Percentiles rank a stretch among this genome's conserved stretches.
These are phyloP conservation scores for Scheffersomyces stambukii DNA, from an alignment of 1,139 yeast species.

Conservation along the genomic window DNA sequence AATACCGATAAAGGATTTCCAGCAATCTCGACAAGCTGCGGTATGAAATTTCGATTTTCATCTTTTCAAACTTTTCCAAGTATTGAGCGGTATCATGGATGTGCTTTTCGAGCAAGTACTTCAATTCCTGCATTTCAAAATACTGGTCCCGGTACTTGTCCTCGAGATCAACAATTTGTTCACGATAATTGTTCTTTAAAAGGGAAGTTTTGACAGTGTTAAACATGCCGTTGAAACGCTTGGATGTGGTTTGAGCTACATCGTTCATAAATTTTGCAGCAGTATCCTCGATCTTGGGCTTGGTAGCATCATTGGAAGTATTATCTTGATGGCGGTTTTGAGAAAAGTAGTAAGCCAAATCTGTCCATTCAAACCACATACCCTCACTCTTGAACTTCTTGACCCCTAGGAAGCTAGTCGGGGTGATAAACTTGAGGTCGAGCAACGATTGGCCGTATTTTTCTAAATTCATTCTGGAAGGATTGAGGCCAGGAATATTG, in stretches of 20 bases:
- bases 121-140: slow-evolving; percentile 28
- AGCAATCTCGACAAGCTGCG: slow-evolving; percentile 32
- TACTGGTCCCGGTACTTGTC: slow-evolving; percentile 29
- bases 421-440: slow-evolving; percentile 31
- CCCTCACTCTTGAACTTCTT: slow-evolving; percentile 40
- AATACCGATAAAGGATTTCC: slow-evolving; percentile 29
- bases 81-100: slow-evolving; percentile 18
- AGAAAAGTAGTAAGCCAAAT: slow-evolving; percentile 18
- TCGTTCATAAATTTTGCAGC: slow-evolving; percentile 17
- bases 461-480: slow-evolving; percentile 37
- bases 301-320: slow-evolving; percentile 3
- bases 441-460: slow-evolving; percentile 40
- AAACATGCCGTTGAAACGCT: slow-evolving; percentile 30
- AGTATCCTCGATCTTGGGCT: slow-evolving; percentile 3
- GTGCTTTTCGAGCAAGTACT: slow-evolving; percentile 28
- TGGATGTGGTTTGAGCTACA: slow-evolving; percentile 23
- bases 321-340: neutral
- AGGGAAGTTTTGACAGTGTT: slow-evolving; percentile 26
- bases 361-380: slow-evolving; percentile 49
- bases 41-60: slow-evolving; percentile 33
- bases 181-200: slow-evolving; percentile 28
- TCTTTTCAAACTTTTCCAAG: slow-evolving; percentile 35
- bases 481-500: slow-evolving; percentile 33
- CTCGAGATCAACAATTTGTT: slow-evolving; percentile 26
- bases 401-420: slow-evolving; percentile 31